Evolutionary conservation across 768 basidiomycete genomes (phyloP), one percentile per base, ranked within the genome.

Genomic region (Amanita inopinata): DNA sequence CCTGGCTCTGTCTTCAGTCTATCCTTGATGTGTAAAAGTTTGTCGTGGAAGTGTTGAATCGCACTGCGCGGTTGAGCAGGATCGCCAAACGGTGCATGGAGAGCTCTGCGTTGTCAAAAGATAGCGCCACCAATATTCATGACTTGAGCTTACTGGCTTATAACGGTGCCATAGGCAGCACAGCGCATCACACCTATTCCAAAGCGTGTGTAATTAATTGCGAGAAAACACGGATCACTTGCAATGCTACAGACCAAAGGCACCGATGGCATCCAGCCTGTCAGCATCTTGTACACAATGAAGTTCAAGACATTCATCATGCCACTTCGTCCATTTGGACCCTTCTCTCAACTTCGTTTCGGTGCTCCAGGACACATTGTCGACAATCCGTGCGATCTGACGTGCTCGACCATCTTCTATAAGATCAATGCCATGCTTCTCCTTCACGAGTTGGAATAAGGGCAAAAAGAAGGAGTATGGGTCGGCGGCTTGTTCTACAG

Each of bases 1-100:
- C 86, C 91, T 2, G 70, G 69, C 6, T 65, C 71, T 0, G 90
- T 94, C 65, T 92, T 93, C 48, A 93, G 74, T 47, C 75, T 66
- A 34, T 76, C 76, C 30, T 64, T 69, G 45, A 94, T 84, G 43
- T 77, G 73, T 19, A 93, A 58, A 24, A 94, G 69, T 60, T 93
- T 94, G 52, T 90, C 86, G 50, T 89, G 63, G 56, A 93, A 94
- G 55, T 94, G 91, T 45, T 76, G 73, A 19, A 91, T 77, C 3
- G 86, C 80, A 0, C 79, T 78, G 19, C 60, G 52, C 3, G 60
- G 53, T 15, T 59, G 52, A 11, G 60, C 63, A 37, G 71, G 60
- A 51, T 79, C 70, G 31, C 63, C 70, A 34, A 63, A 44, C 2
- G 78, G 74, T 39, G 67, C 61, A 54, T 74, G 64, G 15, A 73